A percentile compares a stretch with the other conserved stretches of the same genome.
Evolutionary conservation across 1,139 yeast genomes (phyloP).

Genomic region (Saccharomycopsis hybrid): DNA sequence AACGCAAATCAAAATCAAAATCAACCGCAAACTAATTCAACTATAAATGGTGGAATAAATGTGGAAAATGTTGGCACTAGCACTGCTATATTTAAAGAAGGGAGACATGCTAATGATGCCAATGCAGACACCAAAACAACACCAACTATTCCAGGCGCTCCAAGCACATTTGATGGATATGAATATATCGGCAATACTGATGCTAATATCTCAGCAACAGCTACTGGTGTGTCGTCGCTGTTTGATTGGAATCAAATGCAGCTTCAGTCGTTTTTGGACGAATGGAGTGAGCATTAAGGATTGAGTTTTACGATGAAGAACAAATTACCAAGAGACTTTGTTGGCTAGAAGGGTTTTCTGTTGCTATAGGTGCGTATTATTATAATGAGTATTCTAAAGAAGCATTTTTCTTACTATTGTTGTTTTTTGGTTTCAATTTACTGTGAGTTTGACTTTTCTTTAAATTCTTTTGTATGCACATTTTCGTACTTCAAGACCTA

Average conservation of each 20-base stretch:
- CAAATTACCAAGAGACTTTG: too few species aligned
- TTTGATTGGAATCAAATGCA: slow-evolving; percentile 3
- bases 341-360: too few species aligned
- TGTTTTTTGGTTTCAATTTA: not conserved
- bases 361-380: too few species aligned
- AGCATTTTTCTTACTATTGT: not conserved
- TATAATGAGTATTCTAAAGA: too few species aligned
- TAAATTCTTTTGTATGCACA: not conserved
- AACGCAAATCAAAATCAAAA: not conserved
- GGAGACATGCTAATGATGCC: too few species aligned
- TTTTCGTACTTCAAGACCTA: not conserved
- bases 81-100: not conserved
- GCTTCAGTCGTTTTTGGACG: slow-evolving; percentile 2
- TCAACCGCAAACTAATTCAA: not conserved
- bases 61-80: not conserved
- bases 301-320: too few species aligned
- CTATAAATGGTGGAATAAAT: not conserved
- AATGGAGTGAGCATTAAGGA: slow-evolving; percentile 7
- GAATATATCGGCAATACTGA: too few species aligned
- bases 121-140: too few species aligned
- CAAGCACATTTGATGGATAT: not conserved
- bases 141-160: not conserved
- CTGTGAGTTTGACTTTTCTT: not conserved
- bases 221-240: not conserved
- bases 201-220: too few species aligned